These are phyloP conservation scores for Zygosaccharomyces pseudobailii DNA, from an alignment of 1,139 yeast species.

Conservation along the genomic window DNA sequence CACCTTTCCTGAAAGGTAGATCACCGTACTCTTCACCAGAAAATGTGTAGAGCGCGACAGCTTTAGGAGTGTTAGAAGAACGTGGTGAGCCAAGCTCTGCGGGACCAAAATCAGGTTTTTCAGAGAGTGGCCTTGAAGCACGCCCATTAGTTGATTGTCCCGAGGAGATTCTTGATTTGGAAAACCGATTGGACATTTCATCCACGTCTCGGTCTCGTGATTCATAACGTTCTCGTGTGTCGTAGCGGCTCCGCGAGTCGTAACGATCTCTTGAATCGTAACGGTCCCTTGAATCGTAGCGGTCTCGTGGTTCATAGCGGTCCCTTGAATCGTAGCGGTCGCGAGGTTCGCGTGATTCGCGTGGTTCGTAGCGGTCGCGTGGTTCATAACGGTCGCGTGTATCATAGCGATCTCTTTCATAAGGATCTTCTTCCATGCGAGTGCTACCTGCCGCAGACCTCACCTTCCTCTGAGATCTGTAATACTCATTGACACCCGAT, in stretches of 20 bases:
- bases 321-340: conserved; percentile 4
- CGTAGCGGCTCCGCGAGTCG: conserved; percentile 3
- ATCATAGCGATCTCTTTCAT: conserved; percentile 40
- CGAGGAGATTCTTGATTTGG: conserved; percentile 28
- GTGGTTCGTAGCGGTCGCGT: conserved; percentile 2
- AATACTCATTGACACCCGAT: conserved; percentile 38
- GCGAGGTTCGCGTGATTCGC: neutral
- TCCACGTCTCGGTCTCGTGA: conserved; percentile 27
- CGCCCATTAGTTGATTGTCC: conserved; percentile 19
- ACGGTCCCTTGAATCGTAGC: conserved; percentile 1
- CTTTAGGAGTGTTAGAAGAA: conserved; percentile 55
- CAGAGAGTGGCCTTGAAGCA: conserved; percentile 42
- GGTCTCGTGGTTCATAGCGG: conserved; percentile 1
- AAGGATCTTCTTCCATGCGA: conserved; percentile 82
- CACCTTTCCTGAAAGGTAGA: conserved; percentile 89
- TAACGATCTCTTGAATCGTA: conserved; percentile 7
- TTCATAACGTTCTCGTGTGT: conserved; percentile 9
- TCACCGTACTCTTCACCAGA: conserved; percentile 79
- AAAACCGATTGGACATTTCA: conserved; percentile 36
- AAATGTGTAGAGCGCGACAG: conserved; percentile 83
- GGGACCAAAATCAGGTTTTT: conserved; percentile 47
- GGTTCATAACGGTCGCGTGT: conserved; percentile 1
- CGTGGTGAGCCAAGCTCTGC: conserved; percentile 24
- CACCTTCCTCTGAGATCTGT: conserved; percentile 23
- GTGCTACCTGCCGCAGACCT: conserved; percentile 30